Percentiles rank a stretch among this genome's conserved stretches.
Conservation (phyloP, 2,329 filamentous ascomycete species). For the Septoria linicola region DNA sequence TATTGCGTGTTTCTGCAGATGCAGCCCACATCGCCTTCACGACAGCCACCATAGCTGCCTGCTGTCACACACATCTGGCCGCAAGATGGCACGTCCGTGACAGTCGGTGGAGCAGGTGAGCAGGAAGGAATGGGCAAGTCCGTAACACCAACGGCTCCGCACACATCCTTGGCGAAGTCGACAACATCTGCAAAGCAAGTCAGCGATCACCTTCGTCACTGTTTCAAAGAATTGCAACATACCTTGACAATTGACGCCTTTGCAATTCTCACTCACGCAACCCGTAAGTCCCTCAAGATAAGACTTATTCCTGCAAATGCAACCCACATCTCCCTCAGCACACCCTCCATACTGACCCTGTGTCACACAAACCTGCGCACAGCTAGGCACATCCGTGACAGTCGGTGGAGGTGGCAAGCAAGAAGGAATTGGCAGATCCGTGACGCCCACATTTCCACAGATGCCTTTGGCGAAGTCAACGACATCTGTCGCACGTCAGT, state of each 20-base stretch:
- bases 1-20: conserved; percentile 7
- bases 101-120: not conserved
- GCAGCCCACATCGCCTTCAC: conserved; percentile 5
- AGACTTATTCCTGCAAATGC: conserved; percentile 7
- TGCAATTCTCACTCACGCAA: not conserved
- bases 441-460: too few species aligned
- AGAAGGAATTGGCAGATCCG: too few species aligned
- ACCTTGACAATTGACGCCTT: conserved; percentile 1
- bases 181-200: not conserved
- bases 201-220: not conserved
- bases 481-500: too few species aligned
- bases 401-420: too few species aligned
- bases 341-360: too few species aligned
- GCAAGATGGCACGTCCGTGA: conserved; percentile 2
- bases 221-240: not conserved
- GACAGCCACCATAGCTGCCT: conserved; percentile 3
- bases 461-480: too few species aligned
- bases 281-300: conserved; percentile 1
- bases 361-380: too few species aligned
- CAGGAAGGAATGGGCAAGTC: conserved; percentile 4
- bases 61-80: conserved; percentile 1
- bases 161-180: conserved; percentile 12
- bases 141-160: not conserved
- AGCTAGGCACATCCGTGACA: too few species aligned
- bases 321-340: conserved; percentile 6